A percentile compares a stretch with the other conserved stretches of the same genome.
Evolutionary conservation across 208 protist genomes (phyloP).

Genomic region (Acanthamoeba quina): DNA sequence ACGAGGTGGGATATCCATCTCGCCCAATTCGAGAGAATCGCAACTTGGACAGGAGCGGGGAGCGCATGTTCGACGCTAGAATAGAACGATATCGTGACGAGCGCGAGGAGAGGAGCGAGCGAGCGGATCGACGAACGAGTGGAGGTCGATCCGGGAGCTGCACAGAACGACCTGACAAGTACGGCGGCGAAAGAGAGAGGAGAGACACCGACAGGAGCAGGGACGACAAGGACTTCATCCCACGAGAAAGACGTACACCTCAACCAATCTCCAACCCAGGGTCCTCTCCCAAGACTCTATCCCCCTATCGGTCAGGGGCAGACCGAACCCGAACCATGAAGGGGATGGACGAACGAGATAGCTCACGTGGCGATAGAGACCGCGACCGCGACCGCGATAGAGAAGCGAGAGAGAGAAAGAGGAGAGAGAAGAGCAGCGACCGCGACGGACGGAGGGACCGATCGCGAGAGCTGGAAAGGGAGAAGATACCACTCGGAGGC

Average conservation of each 20-base stretch:
- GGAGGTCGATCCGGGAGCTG: not conserved
- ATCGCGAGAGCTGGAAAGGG: not conserved
- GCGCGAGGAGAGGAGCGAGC: not conserved
- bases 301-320: not conserved
- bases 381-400: not conserved
- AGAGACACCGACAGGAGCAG: not conserved
- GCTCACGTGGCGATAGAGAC: not conserved
- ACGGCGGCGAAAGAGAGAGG: not conserved
- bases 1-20: not conserved
- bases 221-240: not conserved
- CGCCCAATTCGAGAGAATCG: not conserved
- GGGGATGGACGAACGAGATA: not conserved
- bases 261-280: not conserved
- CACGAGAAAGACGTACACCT: not conserved
- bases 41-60: not conserved
- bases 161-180: not conserved
- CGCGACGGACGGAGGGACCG: not conserved
- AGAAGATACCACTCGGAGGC: not conserved
- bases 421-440: constrained; percentile 32
- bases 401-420: not conserved
- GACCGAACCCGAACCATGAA: not conserved
- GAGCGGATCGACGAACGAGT: not conserved
- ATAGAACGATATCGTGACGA: not conserved
- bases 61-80: not conserved
- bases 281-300: not conserved